Evolutionary conservation across 108 stramenopile species (phyloP).

Genomic region (Cyclotella atomus): DNA sequence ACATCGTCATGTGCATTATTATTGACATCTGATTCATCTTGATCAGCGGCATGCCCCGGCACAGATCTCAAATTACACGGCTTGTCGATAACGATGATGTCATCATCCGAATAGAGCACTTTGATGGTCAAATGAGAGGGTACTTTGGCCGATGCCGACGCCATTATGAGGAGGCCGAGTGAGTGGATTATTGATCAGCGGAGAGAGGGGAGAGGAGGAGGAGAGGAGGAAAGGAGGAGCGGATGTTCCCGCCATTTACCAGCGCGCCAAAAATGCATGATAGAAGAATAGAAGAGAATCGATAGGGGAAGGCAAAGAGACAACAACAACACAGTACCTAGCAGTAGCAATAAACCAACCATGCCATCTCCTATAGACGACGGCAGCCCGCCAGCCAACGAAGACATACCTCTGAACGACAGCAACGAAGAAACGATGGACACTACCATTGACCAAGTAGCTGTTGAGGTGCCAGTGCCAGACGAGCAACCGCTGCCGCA

Average conservation of each 20-base stretch:
- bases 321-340: too few species aligned
- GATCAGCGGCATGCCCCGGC: slow-evolving; percentile 60
- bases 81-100: slow-evolving; percentile 76
- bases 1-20: slow-evolving; percentile 10
- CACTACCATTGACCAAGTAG: too few species aligned
- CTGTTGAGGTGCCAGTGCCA: too few species aligned
- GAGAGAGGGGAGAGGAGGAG: neutral
- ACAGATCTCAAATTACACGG: slow-evolving; percentile 76
- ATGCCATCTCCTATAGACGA: neutral
- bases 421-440: neutral
- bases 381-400: neutral
- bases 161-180: neutral
- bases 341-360: neutral
- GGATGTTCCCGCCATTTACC: too few species aligned
- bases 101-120: slow-evolving; percentile 63
- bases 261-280: too few species aligned
- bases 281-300: too few species aligned
- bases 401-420: neutral
- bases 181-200: neutral
- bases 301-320: too few species aligned
- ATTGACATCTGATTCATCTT: neutral
- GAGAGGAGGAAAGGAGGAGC: neutral
- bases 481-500: too few species aligned
- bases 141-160: neutral
- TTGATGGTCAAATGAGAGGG: slow-evolving; percentile 48